Evolutionary conservation across 345 rosid species (phyloP), one percentile per base, ranked within the genome.

Genomic region (Gossypium sturtianum): DNA sequence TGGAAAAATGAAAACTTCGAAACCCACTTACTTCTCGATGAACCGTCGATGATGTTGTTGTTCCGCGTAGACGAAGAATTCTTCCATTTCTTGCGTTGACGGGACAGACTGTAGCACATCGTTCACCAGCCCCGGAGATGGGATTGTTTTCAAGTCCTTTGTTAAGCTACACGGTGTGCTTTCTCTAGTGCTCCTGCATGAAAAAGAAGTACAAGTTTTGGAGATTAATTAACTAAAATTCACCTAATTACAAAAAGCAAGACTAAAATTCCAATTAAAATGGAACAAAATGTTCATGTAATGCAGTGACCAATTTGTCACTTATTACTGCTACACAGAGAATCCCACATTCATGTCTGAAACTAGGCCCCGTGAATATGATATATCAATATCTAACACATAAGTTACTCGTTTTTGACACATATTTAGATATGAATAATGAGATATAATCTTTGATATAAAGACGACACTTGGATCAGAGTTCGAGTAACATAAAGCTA

Each of bases 1-100:
- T 5, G 41, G 41, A 34, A 34, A 34, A 34, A 34, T 5, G 7
- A 34, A 29, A 16, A 20, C 61, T 57, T 22, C 9, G 66, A 67
- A 51, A 72, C 38, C 5, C 20, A 54, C 67, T 63, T 90, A 93
- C 97, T 88, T 91, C 47, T 91, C 89, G 20, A 68, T 76, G 77
- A 89, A 91, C 12, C 80, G 58, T 82, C 77, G 84, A 51, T 74
- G 88, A 51, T 87, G 90, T 64, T 80, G 82, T 54, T 85, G 84
- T 78, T 93, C 98, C 11, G 83, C 84, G 70, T 10, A 65, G 44
- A 86, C 85, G 81, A 93, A 89, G 82, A 91, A 91, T 56, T 88
- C 97, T 68, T 88, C 98, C 70, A 93, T 82, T 85, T 93, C 97
- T 9, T 38, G 47, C 13, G 70, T 12, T 3, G 34, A 20, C 0